phyloP scores from a whole-genome alignment of 495 filamentous ascomycete genomes.

The Trichoderma virens region DNA sequence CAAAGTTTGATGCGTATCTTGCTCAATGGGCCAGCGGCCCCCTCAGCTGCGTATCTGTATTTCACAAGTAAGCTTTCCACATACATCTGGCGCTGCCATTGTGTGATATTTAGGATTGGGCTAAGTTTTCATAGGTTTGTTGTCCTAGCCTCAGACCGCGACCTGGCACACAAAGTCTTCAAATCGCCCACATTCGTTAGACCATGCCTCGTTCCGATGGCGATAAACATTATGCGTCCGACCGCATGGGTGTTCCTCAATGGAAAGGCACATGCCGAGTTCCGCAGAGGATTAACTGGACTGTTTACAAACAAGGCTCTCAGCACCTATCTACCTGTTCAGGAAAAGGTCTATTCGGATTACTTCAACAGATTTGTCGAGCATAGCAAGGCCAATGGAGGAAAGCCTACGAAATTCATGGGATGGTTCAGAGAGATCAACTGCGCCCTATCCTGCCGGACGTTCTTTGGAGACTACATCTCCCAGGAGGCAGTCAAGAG shows the following conservation, averaged over 20 bases:
- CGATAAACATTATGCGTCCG: constrained; percentile 84
- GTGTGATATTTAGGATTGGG: not conserved
- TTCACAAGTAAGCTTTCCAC: constrained; percentile 74
- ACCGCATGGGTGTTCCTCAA: constrained; percentile 97
- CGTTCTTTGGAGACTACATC: constrained; percentile 95
- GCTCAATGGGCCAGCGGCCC: constrained; percentile 84
- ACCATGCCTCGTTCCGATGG: constrained; percentile 92
- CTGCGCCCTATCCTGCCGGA: constrained; percentile 88
- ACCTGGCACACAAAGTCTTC: constrained; percentile 94
- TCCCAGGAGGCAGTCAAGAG: constrained; percentile 81
- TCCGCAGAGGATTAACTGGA: constrained; percentile 89
- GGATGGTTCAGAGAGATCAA: constrained; percentile 87
- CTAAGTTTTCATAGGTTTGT: constrained; percentile 57
- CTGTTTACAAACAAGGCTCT: constrained; percentile 90
- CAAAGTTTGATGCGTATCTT: constrained; percentile 76
- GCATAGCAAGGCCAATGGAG: constrained; percentile 58
- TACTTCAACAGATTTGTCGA: constrained; percentile 76
- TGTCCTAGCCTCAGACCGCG: constrained; percentile 89
- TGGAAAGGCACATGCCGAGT: constrained; percentile 90
- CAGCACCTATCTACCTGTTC: constrained; percentile 78
- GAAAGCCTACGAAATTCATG: constrained; percentile 80
- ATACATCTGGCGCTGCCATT: not conserved
- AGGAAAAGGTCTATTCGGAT: constrained; percentile 81
- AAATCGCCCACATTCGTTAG: constrained; percentile 89
- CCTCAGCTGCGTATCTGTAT: constrained; percentile 90